Percentiles rank a stretch among this genome's conserved stretches.
These are phyloP conservation scores for Globisporangium irregulare DNA, from an alignment of 352 stramenopile species.

Conservation along the genomic window DNA sequence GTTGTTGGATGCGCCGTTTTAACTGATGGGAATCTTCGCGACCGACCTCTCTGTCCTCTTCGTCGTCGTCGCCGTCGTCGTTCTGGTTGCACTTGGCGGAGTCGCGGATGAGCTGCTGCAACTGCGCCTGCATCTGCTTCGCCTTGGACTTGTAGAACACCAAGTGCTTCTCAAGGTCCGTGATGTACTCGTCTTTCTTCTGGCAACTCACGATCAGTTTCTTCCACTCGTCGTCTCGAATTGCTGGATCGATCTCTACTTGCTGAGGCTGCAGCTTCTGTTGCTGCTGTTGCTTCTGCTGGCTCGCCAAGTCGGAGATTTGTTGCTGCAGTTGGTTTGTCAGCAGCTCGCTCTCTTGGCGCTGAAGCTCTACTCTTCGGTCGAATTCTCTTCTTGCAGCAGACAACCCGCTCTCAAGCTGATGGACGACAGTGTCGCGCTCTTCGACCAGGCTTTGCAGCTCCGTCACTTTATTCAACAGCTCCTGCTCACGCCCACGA, in stretches of 20 bases:
- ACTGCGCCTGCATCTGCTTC: conserved; percentile 81
- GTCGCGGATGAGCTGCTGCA: conserved; percentile 74
- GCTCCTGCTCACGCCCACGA: conserved; percentile 39
- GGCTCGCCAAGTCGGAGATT: conserved; percentile 26
- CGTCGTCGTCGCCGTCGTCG: conserved; percentile 22
- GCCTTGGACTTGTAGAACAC: conserved; percentile 87
- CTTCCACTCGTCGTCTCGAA: conserved; percentile 67
- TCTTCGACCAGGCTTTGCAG: conserved; percentile 42
- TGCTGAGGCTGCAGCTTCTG: conserved; percentile 22
- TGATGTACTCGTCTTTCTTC: conserved; percentile 86
- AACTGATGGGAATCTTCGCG: conserved; percentile 22
- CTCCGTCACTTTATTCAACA: conserved; percentile 36
- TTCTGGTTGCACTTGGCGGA: conserved; percentile 37
- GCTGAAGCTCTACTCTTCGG: conserved; percentile 47
- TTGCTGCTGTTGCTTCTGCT: conserved; percentile 18
- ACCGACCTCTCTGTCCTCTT: conserved; percentile 11
- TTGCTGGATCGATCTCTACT: conserved; percentile 24
- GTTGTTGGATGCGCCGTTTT: conserved; percentile 56
- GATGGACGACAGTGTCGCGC: conserved; percentile 39
- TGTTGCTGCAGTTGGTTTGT: conserved; percentile 40
- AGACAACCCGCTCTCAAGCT: conserved; percentile 58
- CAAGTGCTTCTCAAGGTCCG: conserved; percentile 77
- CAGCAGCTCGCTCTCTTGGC: conserved; percentile 35
- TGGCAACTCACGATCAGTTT: conserved; percentile 63
- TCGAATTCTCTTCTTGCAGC: conserved; percentile 77